A percentile compares a stretch with the other conserved stretches of the same genome.
Conservation (phyloP, 1,284 basidiomycete species). For the Ganoderma sinense region DNA sequence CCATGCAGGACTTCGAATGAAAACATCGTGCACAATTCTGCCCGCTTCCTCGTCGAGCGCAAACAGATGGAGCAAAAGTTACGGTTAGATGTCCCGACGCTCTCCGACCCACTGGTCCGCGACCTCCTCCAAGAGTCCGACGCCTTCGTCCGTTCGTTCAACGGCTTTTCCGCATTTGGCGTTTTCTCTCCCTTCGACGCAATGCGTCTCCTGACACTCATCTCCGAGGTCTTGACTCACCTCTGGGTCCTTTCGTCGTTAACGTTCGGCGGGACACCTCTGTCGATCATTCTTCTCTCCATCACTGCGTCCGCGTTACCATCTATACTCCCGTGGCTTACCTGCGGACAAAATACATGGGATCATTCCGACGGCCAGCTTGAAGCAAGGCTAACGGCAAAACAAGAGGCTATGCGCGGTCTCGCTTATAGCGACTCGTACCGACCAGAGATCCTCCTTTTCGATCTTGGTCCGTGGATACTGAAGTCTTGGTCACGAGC, state of each 20-base stretch:
- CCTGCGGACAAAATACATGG: slow-evolving; percentile 46
- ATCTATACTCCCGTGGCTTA: slow-evolving; percentile 57
- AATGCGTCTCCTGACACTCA: slow-evolving; percentile 71
- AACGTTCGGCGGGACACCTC: slow-evolving; percentile 61
- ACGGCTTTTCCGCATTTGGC: slow-evolving; percentile 70
- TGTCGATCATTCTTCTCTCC: slow-evolving; percentile 66
- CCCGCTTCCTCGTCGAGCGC: slow-evolving; percentile 76
- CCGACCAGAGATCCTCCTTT: slow-evolving; percentile 80
- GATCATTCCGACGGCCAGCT: slow-evolving; percentile 56
- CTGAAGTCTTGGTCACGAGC: slow-evolving; percentile 75
- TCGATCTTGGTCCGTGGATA: slow-evolving; percentile 85
- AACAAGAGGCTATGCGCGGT: slow-evolving; percentile 75
- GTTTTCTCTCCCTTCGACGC: slow-evolving; percentile 81
- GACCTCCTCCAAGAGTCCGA: slow-evolving; percentile 87
- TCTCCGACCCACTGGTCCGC: slow-evolving; percentile 72
- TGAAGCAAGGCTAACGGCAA: slow-evolving; percentile 67
- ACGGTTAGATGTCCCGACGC: slow-evolving; percentile 78
- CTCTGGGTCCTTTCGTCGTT: slow-evolving; percentile 72
- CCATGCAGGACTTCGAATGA: slow-evolving; percentile 68
- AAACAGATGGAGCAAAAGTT: slow-evolving; percentile 80
- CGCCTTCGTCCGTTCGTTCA: slow-evolving; percentile 78
- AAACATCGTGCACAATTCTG: slow-evolving; percentile 70
- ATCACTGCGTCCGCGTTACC: slow-evolving; percentile 64
- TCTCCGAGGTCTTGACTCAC: slow-evolving; percentile 76
- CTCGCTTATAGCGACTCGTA: slow-evolving; percentile 74